Evolutionary conservation across 768 basidiomycete species (phyloP), one percentile per base, ranked within the genome.

Genomic region (Sutorius australiensis): DNA sequence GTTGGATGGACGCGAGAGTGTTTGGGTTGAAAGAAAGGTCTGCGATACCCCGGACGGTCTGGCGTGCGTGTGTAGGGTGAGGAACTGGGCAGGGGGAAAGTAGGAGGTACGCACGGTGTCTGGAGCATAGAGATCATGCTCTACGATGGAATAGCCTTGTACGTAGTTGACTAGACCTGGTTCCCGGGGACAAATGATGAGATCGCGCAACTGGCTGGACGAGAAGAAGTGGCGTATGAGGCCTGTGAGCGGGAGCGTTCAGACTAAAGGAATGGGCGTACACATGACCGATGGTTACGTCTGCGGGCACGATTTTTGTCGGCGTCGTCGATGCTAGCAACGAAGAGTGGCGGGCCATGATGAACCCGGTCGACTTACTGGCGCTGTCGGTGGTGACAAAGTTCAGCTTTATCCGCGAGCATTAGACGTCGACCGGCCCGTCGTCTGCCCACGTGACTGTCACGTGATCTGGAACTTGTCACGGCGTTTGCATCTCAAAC

Each of bases 181-280:
- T 57, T 84, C 80, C 6, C 80, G 74, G 1, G 88, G 89, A 67
- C 87, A 89, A 54, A 87, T 79, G 46, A 91, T 70, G 45, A 92
- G 80, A 72, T 92, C 89, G 33, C 89, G 79, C 28, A 92, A 73
- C 70, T 92, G 89, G 27, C 87, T 88, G 67, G 40, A 54, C 24
- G 38, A 24, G 51, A 13, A 47, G 33, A 40, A 17, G 45, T 37
- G 28, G 51, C 34, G 53, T 53, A 64, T 50, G 43, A 33, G 56
- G 39, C 24, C 21, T 32, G 51, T 60, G 43, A 53, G 43, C 32
- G 32, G 24, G 21, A 12, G 9, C 5, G 46, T 16, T 37, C 9
- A 28, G 9, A 6, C 46, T 17, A 48, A 42, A 32, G 14, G 51
- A 56, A 66, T 46, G 34, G 40, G 72, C 79, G 56, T 58, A 86